Base-by-base conservation (phyloP, 1,284 basidiomycete genomes). In the Cerioporus squamosus region DNA sequence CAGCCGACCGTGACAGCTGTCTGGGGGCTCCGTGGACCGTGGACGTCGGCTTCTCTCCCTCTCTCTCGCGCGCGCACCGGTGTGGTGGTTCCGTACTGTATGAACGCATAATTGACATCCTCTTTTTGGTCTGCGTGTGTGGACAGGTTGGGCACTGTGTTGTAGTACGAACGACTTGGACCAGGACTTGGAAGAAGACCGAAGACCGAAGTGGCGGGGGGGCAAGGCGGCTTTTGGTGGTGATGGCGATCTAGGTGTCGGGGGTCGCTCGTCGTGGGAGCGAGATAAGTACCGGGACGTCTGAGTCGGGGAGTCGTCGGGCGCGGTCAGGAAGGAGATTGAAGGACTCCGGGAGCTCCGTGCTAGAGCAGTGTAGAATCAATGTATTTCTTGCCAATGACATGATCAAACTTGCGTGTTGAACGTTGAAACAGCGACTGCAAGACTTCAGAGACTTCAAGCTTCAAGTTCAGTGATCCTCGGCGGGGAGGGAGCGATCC, bases 61-160 rank as follows among this genome's bases (percentile, higher is more conserved):
- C 23, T 24, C 50, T 29, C n/a, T 6, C 14, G 33, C 12, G 33
- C 9, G 26, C 33, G 12, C 40, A 50, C 39, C 42, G 49, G 40
- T 36, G n/a, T 51, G 36, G 51, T 51, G 44, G 43, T 48, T 57
- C 40, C 42, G 33, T 64, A 64, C 46, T 59, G 57, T 64, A 61
- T 61, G 59, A 48, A 51, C 62, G 24, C 50, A 44, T 64, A 64
- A 64, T 64, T 64, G 62, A 64, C 62, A 50, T 20, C 33, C 42
- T 47, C 44, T 49, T n/a, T 6, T 51, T 58, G 49, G 49, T 43
- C 45, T 45, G 26, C 36, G 56, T 52, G 59, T 44, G 51, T 33
- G 55, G 49, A 54, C 62, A 64, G 62, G 62, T 61, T 64, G 59
- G 62, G 62, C 49, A 55, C 62, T n/a, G 57, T 50, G 43, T 46